Evolutionary conservation across 441 rosid species (phyloP).

Genomic region (Jatropha podagrica): DNA sequence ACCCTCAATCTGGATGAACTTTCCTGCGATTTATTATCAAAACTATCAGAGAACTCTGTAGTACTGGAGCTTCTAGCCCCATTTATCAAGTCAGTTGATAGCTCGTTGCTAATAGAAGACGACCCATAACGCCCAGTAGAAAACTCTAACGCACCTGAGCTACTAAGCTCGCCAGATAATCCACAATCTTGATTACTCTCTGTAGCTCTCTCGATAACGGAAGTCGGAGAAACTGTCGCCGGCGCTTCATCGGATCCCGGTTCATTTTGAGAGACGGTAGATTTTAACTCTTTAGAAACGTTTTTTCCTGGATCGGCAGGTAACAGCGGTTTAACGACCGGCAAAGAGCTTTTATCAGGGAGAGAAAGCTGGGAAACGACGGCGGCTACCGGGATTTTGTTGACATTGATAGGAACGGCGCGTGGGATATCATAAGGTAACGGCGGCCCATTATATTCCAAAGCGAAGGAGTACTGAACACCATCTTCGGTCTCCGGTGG

Average conservation of each 20-base stretch:
- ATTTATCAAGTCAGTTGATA: slow-evolving; percentile 53
- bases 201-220: slow-evolving; percentile 53
- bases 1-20: slow-evolving; percentile 46
- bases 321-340: slow-evolving; percentile 77
- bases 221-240: slow-evolving; percentile 74
- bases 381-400: slow-evolving; percentile 79
- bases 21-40: slow-evolving; percentile 50
- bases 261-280: slow-evolving; percentile 10
- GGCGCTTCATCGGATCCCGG: slow-evolving; percentile 43
- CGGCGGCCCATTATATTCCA: slow-evolving; percentile 90
- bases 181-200: slow-evolving; percentile 39
- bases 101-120: slow-evolving; percentile 17
- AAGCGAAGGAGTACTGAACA: slow-evolving; percentile 66
- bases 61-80: slow-evolving; percentile 37
- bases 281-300: slow-evolving; percentile 33
- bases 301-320: slow-evolving; percentile 38
- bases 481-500: slow-evolving; percentile 40
- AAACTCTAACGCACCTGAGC: slow-evolving; percentile 50
- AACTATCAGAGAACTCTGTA: slow-evolving; percentile 57
- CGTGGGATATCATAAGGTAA: slow-evolving; percentile 77
- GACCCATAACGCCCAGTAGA: slow-evolving; percentile 32
- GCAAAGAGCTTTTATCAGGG: slow-evolving; percentile 56
- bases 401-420: slow-evolving; percentile 85
- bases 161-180: slow-evolving; percentile 63
- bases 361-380: slow-evolving; percentile 70